Conservation (phyloP, 2,329 filamentous ascomycete species). For the Seiridium cupressi region DNA sequence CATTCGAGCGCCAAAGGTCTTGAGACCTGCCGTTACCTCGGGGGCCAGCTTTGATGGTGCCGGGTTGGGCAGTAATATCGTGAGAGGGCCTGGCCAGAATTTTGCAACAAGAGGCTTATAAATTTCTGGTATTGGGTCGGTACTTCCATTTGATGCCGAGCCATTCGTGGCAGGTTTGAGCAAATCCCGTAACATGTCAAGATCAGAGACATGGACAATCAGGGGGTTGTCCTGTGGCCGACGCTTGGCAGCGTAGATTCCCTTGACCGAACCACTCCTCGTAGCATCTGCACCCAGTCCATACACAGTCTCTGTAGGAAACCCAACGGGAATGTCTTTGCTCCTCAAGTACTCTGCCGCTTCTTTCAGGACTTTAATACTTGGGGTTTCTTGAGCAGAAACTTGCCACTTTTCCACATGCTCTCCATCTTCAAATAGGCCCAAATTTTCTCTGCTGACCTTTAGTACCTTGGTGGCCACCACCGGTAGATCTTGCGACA, state of each 20-base stretch:
- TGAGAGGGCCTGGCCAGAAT: slow-evolving; percentile 95
- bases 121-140: slow-evolving; percentile 62
- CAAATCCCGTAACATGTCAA: slow-evolving; percentile 70
- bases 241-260: slow-evolving; percentile 92
- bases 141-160: slow-evolving; percentile 18
- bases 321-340: slow-evolving; percentile 78
- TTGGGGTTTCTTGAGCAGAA: slow-evolving; percentile 16
- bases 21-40: slow-evolving; percentile 86
- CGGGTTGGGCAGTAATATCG: slow-evolving; percentile 81
- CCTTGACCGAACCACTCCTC: slow-evolving; percentile 74
- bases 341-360: slow-evolving; percentile 66
- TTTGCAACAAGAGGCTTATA: slow-evolving; percentile 75
- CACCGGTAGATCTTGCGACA: slow-evolving; percentile 26
- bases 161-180: slow-evolving; percentile 37
- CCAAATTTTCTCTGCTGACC: slow-evolving; percentile 19
- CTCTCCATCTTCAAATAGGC: slow-evolving; percentile 21
- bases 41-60: slow-evolving; percentile 69
- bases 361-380: slow-evolving; percentile 44
- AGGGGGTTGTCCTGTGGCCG: slow-evolving; percentile 92
- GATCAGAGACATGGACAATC: slow-evolving; percentile 85
- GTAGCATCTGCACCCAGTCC: slow-evolving; percentile 96
- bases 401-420: slow-evolving; percentile 26
- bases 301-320: slow-evolving; percentile 97
- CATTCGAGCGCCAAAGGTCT: slow-evolving; percentile 88
- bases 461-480: slow-evolving; percentile 22